phyloP scores from a whole-genome alignment of 768 basidiomycete species.

The Mycena crocata region DNA sequence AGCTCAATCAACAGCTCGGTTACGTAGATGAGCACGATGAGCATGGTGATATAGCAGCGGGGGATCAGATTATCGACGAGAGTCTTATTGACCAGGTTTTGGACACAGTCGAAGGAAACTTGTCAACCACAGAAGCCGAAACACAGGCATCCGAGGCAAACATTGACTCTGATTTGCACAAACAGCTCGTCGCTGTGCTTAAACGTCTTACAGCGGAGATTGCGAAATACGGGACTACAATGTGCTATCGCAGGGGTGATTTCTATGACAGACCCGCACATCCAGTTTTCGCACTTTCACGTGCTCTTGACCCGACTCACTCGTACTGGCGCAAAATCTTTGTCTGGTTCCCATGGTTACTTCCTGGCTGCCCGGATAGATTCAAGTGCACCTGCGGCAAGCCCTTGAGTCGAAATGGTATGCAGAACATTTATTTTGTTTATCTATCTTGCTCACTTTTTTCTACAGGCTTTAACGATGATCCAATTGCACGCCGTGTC shows the following conservation, averaged over 20 bases:
- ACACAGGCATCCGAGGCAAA: background rate
- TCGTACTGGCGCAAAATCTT: background rate
- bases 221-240: background rate
- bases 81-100: background rate
- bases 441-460: background rate
- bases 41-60: constrained; percentile 1
- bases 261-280: background rate
- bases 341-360: background rate
- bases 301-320: background rate
- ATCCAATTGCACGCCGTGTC: constrained; percentile 1
- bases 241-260: constrained; percentile 2
- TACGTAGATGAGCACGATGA: constrained; percentile 2
- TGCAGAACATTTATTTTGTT: background rate
- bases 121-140: background rate
- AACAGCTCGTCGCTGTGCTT: background rate
- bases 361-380: background rate
- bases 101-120: background rate
- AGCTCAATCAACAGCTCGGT: background rate
- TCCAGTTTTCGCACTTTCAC: background rate
- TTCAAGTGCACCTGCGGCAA: background rate
- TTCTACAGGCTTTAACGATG: background rate
- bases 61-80: background rate
- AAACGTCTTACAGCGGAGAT: background rate
- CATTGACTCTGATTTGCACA: background rate
- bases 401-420: background rate